Conservation (phyloP, 2,329 filamentous ascomycete species). For the Cladosporium colombiae region DNA sequence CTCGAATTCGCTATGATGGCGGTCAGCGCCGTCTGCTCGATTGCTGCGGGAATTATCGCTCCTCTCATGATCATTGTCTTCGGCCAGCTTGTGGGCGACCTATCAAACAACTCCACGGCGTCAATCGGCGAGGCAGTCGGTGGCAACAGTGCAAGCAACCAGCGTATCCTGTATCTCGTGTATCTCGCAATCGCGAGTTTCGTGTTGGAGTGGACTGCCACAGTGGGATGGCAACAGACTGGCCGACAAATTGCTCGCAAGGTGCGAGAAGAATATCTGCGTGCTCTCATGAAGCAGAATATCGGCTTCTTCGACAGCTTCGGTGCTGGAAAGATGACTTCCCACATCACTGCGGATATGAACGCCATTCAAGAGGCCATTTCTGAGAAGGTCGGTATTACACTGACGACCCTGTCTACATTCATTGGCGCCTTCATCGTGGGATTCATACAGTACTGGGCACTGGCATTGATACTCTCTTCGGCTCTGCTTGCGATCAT, state of each 20-base stretch:
- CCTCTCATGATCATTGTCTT: slow-evolving; percentile 48
- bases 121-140: slow-evolving; percentile 46
- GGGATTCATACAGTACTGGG: slow-evolving; percentile 63
- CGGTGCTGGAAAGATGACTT: slow-evolving; percentile 51
- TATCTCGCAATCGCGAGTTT: slow-evolving; percentile 52
- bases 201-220: slow-evolving; percentile 42
- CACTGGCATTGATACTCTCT: slow-evolving; percentile 79
- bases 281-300: slow-evolving; percentile 52
- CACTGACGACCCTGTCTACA: slow-evolving; percentile 49
- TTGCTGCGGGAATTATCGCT: slow-evolving; percentile 43
- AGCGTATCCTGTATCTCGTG: slow-evolving; percentile 46
- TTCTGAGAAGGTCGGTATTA: slow-evolving; percentile 51
- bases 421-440: slow-evolving; percentile 48
- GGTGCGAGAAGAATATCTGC: slow-evolving; percentile 48
- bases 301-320: slow-evolving; percentile 57
- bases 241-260: slow-evolving; percentile 51
- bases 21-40: slow-evolving; percentile 39
- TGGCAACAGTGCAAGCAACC: slow-evolving; percentile 38
- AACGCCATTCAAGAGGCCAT: slow-evolving; percentile 47
- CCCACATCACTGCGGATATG: slow-evolving; percentile 48
- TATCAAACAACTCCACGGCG: slow-evolving; percentile 44
- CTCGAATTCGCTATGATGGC: slow-evolving; percentile 16
- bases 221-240: slow-evolving; percentile 52
- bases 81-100: slow-evolving; percentile 49
- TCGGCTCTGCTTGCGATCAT: slow-evolving; percentile 76